Evolutionary conservation across 2,329 filamentous ascomycete species (phyloP), one percentile per base, ranked within the genome.

Genomic region (Paraconiothyrium brasiliense): DNA sequence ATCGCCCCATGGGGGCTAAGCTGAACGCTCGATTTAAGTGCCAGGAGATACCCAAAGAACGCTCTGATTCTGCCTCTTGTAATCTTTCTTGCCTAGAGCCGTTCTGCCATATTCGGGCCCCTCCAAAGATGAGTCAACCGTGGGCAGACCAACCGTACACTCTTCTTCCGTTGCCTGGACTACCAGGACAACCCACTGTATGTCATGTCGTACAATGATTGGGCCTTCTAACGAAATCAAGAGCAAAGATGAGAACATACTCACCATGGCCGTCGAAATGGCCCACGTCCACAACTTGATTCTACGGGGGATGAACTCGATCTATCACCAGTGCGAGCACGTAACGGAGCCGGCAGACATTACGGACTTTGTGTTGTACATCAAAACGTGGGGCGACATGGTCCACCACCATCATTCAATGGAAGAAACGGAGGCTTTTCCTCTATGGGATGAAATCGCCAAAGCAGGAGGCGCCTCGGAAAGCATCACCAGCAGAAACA

Each of bases 341-440:
- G 67, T 46, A 57, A 70, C 43, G 60, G 72, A 24, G 1, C 54
- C 49, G 57, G 58, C 13, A 60, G 71, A 62, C 24, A 67, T 75
- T 7, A 54, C 67, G n/a, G 70, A 76, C 49, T 65, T 78, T 11
- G 67, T 74, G 30, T 64, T 69, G 8, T 78, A 76, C 58, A 67
- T 76, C 8, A 59, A 64, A 3, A 72, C 71, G 14, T 80, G 76
- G 73, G 66, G 66, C 22, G 72, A 76, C 20, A 75, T 72, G 49
- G 72, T 80, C 6, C 64, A 78, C 39, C 75, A 79, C 60, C 78
- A 80, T 59, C 78, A 80, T 57, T 58, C 65, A 0, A 60, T 68
- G 37, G 78, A 80, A 59, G 78, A 80, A 54, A 59, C 50, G 0
- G 60, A 69, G 49, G 76, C 78, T 32, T 80, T 81, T 57, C 78